Evolutionary conservation across 768 basidiomycete genomes (phyloP), one percentile per base, ranked within the genome.

Genomic region (Pleurotus djamor): DNA sequence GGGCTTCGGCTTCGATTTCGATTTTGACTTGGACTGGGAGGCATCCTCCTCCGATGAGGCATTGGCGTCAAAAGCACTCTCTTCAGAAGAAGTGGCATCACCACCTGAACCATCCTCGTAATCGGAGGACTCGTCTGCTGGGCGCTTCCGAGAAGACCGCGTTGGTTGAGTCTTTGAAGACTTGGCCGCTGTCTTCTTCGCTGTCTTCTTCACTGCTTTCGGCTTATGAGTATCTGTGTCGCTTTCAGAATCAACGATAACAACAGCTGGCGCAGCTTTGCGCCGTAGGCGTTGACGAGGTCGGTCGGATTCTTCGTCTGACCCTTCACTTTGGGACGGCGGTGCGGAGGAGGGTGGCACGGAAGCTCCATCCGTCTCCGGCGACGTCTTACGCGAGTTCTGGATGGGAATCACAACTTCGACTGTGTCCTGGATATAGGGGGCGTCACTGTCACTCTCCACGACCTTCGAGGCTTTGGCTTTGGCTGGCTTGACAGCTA

Each of bases 401-500:
- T 64, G 60, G 3, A 68, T 65, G 4, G 75, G 72, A 38, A 91
- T 81, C 14, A 88, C 80, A 6, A 89, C 88, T 65, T 89, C 87
- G 36, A 84, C 72, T 8, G 72, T 74, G 49, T 77, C 66, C 17
- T 82, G 28, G 74, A 73, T 13, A 68, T 65, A 13, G 57, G 64
- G 52, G 66, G 67, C 7, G 65, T 21, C 21, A 66, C 60, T 10
- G 68, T 64, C n/a, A 51, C 50, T 47, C 51, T 59, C 2, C n/a
- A 48, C n/a, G 14, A 28, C 28, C 10, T 34, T 9, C 10, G 10
- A 9, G 10, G 41, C 28, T 17, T 52, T 67, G 55, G 51, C 16
- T 48, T 61, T 49, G 43, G 45, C n/a, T 50, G 21, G 21, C 21
- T 52, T 28, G 58, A 55, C 5, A 34, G 44, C 41, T 34, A 57